Evolutionary conservation across 345 rosid genomes (phyloP), one percentile per base, ranked within the genome.

Genomic region (Zanthoxylum bungeanum): DNA sequence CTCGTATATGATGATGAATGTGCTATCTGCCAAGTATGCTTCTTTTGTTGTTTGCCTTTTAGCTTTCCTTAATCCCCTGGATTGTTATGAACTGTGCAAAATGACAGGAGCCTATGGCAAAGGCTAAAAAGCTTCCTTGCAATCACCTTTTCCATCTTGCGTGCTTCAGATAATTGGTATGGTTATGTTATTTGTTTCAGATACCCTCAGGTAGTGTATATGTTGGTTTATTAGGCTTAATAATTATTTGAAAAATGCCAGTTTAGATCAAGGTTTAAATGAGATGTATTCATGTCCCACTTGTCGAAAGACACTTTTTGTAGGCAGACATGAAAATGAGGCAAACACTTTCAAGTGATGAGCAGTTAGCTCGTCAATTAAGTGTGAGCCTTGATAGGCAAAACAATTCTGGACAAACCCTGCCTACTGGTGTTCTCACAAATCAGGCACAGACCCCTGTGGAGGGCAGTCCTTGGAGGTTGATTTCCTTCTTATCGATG

Each of bases 21-120:
- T 87, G 99, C 98, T 75, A 95, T 95, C 57, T 95, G 99, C 75
- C 85, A 98, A 89, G 98, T 95, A 91, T 83, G 84, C 56, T 57
- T 17, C 40, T 66, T 69, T 66, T 7, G 25, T 10, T 58, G 39
- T 50, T 73, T 72, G 28, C 51, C 9, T 75, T 62, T 47, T 70
- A 0, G 36, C 56, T 66, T 76, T 73, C 44, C 42, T 11, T 52
- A 68, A 33, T 69, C 58, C 63, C 31, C 69, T 52, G 65, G 69
- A 61, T 37, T 66, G 47, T 85, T 69, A 66, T 58, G 73, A 78
- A 57, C 64, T 76, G 59, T 27, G 44, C 31, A 68, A 73, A 49
- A 77, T 81, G 73, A 68, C 92, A 95, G 99, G 99, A 95, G 87
- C 93, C 99, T 72, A 95, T 95, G 99, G 97, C 93, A 52, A 95